Conservation (phyloP, 129 eudicot species). For the Saposhnikovia divaricata region DNA sequence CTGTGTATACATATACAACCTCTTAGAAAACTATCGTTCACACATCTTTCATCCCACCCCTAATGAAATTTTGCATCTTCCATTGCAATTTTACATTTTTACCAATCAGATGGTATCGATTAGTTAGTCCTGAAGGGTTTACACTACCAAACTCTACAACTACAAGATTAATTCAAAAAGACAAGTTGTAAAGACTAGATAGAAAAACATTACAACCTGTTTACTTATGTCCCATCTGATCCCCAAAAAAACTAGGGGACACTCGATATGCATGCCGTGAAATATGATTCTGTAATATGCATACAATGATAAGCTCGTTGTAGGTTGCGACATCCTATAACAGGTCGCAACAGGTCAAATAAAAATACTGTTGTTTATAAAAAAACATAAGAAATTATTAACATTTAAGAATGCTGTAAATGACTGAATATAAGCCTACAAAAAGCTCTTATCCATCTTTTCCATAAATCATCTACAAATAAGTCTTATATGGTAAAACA, state of each 20-base stretch:
- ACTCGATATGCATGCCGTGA: not conserved
- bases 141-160: not conserved
- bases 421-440: not conserved
- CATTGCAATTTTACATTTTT: not conserved
- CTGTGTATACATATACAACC: not conserved
- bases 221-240: not conserved
- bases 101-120: not conserved
- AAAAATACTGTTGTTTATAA: too few relatives aligned
- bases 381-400: not conserved
- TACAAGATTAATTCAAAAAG: not conserved
- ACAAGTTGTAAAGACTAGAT: not conserved
- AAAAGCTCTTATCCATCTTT: not conserved
- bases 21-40: not conserved
- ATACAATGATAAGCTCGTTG: not conserved
- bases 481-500: not conserved
- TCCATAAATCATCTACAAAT: not conserved
- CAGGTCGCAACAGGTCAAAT: not conserved
- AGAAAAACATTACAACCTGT: not conserved
- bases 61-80: not conserved
- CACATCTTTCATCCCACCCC: not conserved
- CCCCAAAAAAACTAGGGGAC: not conserved
- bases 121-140: not conserved
- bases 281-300: not conserved
- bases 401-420: not conserved
- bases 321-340: not conserved